Base-by-base conservation (phyloP, 192 early-diverging fungal species). In the Allomyces arbusculus region DNA sequence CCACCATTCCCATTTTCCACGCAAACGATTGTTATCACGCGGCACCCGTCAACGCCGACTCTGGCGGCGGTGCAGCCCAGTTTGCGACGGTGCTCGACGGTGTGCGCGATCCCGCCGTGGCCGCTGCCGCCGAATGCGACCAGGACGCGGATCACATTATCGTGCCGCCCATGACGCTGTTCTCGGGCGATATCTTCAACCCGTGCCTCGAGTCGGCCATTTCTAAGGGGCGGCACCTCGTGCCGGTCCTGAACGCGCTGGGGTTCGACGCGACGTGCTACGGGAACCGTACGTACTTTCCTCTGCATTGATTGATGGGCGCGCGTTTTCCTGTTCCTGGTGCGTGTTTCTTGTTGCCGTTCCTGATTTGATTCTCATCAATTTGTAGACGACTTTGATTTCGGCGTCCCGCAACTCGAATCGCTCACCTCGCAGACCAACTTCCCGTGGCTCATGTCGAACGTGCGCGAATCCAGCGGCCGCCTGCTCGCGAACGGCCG, bases 401-500 rank as follows among this genome's bases (percentile, higher is more conserved):
- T 85, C 62, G 86, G 86, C 6, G 65, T 84, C 1, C 77, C 79
- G 26, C 72, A 69, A 11, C 69, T 86, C 40, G 76, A 79, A 62
- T 64, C 58, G 24, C 71, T 86, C 40, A 71, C 81, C 28, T 12
- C 28, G 10, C 64, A 68, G 23, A 81, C 79, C 65, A 86, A 82
- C 62, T 88, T 87, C 69, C 84, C 86, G 10, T 88, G 86, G 86
- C 26, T 88, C 9, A 65, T 86, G 16, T 81, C 82, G n/a, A 88
- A 88, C 66, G 76, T 88, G 50, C 65, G 78, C 0, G 75, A 84
- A 69, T 65, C 44, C 3, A 74, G 71, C 1, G 74, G 73, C 10
- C 63, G 33, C 0, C 72, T 66, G n/a, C 71, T 72, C 45, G 77
- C 67, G 24, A 69, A 50, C 55, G 72, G 66, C 65, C 71, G 69